Base-by-base conservation (phyloP, 2,329 filamentous ascomycete species). In the Colletotrichum liriopes region DNA sequence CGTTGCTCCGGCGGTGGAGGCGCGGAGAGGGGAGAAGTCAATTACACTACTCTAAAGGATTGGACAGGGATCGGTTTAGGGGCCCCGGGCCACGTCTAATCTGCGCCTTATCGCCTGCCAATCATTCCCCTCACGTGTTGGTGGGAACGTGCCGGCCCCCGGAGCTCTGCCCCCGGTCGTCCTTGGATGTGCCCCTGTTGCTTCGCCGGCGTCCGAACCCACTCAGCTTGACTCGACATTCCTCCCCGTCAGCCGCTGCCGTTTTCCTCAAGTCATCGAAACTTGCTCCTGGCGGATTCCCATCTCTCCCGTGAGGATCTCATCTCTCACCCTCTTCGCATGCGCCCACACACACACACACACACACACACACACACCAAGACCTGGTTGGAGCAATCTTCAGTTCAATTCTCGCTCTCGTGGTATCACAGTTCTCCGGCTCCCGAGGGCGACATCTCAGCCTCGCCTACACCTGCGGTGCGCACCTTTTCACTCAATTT, bases 41-140 rank as follows among this genome's bases (percentile, higher is more conserved):
- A 63, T 37, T 62, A 45, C 56, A 16, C 23, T 20, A 41, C 18
- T 35, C 26, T 51, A 41, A 43, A 52, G 16, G 39, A n/a, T 35
- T 49, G 52, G 54, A 18, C 39, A 60, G 35, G 63, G 64, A 9
- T 59, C 51, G 47, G 51, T 54, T 65, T 47, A 23, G 62, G 65
- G 70, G 41, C 41, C 58, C 23, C 59, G 23, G 47, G 47, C 23
- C 23, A 51, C 26, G 59, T 20, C 60, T 65, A 74, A 63, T 60
- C 47, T 60, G 47, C 41, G 45, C 59, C 65, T 72, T 74, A 72
- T 72, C 70, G 70, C 65, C 60, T 61, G 65, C 72, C 69, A 72
- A 74, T 73, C 65, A 74, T 51, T 60, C 35, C 41, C 26, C 62
- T 70, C 72, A 74, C 72, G 72, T 74, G 72, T 35, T 51, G 51